phyloP scores from a whole-genome alignment of 1,284 basidiomycete genomes.

The Papiliotrema flavescens region DNA sequence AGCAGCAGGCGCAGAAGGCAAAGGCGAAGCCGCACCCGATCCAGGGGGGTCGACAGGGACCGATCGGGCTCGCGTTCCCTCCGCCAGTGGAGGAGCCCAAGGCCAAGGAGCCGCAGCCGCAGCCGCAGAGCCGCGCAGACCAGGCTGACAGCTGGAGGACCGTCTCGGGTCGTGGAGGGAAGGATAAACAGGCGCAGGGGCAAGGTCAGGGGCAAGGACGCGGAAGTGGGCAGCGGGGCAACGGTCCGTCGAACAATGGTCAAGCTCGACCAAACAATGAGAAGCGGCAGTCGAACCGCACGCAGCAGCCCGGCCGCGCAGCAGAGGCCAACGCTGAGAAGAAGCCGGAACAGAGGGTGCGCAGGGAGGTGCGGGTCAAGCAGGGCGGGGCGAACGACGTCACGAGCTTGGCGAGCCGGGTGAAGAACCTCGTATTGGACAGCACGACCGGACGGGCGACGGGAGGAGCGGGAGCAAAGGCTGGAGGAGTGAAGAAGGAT shows the following conservation, averaged over 20 bases:
- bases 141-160: neutral
- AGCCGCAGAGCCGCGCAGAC: neutral
- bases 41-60: constrained; percentile 33
- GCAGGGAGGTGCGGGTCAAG: constrained; percentile 31
- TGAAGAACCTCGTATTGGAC: constrained; percentile 32
- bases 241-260: too few relatives aligned
- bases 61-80: constrained; percentile 34
- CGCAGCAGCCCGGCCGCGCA: neutral
- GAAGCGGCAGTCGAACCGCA: too few relatives aligned
- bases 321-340: neutral
- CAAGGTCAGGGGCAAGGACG: too few relatives aligned
- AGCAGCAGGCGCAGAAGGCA: neutral
- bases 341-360: constrained; percentile 16
- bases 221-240: too few relatives aligned
- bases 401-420: constrained; percentile 22
- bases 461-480: neutral
- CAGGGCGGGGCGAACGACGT: constrained; percentile 28
- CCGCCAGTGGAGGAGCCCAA: constrained; percentile 21
- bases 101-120: constrained; percentile 4
- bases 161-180: too few relatives aligned
- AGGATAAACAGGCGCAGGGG: too few relatives aligned
- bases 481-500: neutral
- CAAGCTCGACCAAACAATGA: too few relatives aligned
- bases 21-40: constrained; percentile 30
- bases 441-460: constrained; percentile 3